phyloP scores from a whole-genome alignment of 2,329 filamentous ascomycete species.

The Alternaria ventricosa region DNA sequence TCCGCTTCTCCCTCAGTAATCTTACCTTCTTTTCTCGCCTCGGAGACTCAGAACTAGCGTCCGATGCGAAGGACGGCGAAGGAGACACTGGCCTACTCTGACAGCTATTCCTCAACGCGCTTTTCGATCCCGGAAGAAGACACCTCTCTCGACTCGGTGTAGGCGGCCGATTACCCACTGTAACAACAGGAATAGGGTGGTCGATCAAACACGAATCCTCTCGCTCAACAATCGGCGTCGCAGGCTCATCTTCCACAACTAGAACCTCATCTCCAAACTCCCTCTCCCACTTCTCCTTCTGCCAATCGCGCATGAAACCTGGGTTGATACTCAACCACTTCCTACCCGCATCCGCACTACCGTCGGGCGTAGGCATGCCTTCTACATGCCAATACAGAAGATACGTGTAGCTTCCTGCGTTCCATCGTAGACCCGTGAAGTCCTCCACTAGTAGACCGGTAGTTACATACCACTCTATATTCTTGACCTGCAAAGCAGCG shows the following conservation, averaged over 20 bases:
- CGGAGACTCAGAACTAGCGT: background rate
- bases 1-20: background rate
- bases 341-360: background rate
- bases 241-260: background rate
- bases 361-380: background rate
- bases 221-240: background rate
- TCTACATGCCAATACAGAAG: constrained; percentile 1
- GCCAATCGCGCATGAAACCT: background rate
- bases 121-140: background rate
- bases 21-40: background rate
- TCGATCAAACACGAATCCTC: too few relatives aligned
- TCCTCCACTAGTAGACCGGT: background rate
- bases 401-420: background rate
- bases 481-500: background rate
- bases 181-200: background rate
- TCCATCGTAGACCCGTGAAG: background rate
- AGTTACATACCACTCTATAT: constrained; percentile 1
- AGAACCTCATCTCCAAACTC: background rate
- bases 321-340: background rate
- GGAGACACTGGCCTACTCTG: background rate
- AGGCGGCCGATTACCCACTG: background rate
- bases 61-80: background rate
- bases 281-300: background rate
- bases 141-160: background rate
- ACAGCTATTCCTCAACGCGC: background rate